Conservation (phyloP, 2,329 filamentous ascomycete genomes). For the Grosmannia huntii region DNA sequence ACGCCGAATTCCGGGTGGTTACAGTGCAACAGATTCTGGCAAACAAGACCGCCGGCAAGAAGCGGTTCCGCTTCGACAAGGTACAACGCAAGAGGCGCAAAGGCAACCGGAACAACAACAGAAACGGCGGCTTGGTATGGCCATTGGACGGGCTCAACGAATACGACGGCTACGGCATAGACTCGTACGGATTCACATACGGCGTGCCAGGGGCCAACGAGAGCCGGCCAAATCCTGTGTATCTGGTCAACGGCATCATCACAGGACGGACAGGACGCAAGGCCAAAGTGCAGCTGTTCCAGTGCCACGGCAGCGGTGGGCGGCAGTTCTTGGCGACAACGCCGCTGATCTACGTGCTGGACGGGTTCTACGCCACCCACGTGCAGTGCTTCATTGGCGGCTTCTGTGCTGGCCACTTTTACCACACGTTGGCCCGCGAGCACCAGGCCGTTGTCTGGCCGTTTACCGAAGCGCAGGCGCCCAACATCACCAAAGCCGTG, state of each 20-base stretch:
- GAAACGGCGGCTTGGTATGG: too few relatives aligned
- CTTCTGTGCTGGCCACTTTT: constrained; percentile 8
- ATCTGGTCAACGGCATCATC: constrained; percentile 7
- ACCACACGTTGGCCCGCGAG: constrained; percentile 2
- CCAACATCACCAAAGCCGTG: neutral
- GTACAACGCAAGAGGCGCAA: too few relatives aligned
- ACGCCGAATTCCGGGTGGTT: neutral
- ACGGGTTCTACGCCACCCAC: constrained; percentile 8
- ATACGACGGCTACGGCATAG: too few relatives aligned
- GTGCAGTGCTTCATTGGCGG: constrained; percentile 11
- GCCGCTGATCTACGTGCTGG: constrained; percentile 9
- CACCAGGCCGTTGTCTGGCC: neutral
- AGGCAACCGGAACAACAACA: too few relatives aligned
- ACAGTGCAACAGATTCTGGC: neutral
- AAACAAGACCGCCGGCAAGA: neutral
- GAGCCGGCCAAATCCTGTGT: neutral
- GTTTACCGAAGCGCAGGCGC: too few relatives aligned
- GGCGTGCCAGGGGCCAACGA: neutral
- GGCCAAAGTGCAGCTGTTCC: constrained; percentile 10
- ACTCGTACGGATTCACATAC: neutral
- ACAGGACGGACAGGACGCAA: neutral
- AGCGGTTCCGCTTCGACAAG: too few relatives aligned
- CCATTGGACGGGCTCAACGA: too few relatives aligned
- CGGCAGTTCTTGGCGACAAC: neutral
- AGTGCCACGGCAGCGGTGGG: constrained; percentile 1